Base-by-base conservation (phyloP, 768 basidiomycete species). In the Lactifluus volemus region DNA sequence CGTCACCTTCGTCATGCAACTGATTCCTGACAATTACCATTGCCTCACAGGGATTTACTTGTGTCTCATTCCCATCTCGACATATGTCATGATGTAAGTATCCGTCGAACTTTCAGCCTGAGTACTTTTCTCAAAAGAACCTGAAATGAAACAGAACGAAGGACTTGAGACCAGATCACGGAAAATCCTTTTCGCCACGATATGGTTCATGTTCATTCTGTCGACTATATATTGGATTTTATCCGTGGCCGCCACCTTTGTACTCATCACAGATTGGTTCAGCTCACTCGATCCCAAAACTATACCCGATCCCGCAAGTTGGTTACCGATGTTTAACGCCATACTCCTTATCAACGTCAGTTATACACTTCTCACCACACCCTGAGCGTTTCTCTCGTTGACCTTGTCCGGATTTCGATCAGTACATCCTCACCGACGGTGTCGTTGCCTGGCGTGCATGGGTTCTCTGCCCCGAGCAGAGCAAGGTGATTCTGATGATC, bases 371-470 rank as follows among this genome's bases (percentile, higher is more conserved):
- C 17, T n/a, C 32, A 15, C n/a, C 5, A 21, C 12, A 38, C 29
- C n/a, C 17, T 25, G 38, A 41, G 32, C 5, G 5, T 21, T 9
- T 9, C 12, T 5, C 9, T 15, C n/a, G 19, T 14, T 55, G 51
- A 59, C 53, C n/a, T 11, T 53, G 0, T 4, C 17, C 5, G 1
- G 0, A n/a, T 44, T 17, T 51, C 3, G 10, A 19, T 39, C 17
- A 61, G 55, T 47, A 52, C 34, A 45, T 51, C 14, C n/a, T 61
- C 49, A 56, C 60, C 2, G 60, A 61, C 25, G 60, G 49, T 15
- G 50, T 57, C 17, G 60, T 61, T n/a, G 55, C 57, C 49, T 61
- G 60, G 55, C 21, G 60, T 34, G 60, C 60, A 12, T 57, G 60
- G 55, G 44, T 57, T 14, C 36, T 61, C 3, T 61, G 55, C 39